Evolutionary conservation across 1,284 basidiomycete species (phyloP).

Genomic region (Puccinia coronata): DNA sequence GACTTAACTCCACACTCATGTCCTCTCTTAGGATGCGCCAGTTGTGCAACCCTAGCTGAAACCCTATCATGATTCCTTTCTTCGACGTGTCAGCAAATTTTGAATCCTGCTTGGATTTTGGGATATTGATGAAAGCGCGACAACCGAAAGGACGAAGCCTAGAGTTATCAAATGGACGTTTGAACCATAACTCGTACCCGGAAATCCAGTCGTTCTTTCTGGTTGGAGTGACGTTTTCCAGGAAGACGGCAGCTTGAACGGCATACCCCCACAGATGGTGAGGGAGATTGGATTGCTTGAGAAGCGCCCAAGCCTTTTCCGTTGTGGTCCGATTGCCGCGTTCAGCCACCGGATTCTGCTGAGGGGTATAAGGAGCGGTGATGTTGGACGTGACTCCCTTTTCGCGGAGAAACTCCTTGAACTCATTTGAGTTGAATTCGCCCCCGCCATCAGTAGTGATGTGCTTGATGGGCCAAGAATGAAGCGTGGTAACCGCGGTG

Average conservation of each 20-base stretch:
- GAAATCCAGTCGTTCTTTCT: not conserved
- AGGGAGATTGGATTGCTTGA: conserved; percentile 10
- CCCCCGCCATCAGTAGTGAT: conserved; percentile 1
- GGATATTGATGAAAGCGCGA: not conserved
- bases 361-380: conserved; percentile 1
- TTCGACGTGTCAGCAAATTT: conserved; percentile 20
- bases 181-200: not conserved
- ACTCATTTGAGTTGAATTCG: conserved; percentile 7
- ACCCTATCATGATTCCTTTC: too few species aligned
- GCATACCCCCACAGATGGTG: conserved; percentile 8
- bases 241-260: not conserved
- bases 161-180: not conserved
- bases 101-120: not conserved
- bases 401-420: not conserved
- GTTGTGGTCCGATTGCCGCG: conserved; percentile 2
- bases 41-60: not conserved
- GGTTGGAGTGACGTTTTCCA: conserved; percentile 21
- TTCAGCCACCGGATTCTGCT: conserved; percentile 8
- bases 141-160: not conserved
- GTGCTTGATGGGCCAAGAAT: not conserved
- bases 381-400: not conserved
- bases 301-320: not conserved
- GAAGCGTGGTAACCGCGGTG: not conserved
- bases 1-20: not conserved
- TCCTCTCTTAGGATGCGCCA: conserved; percentile 1